Base-by-base conservation (phyloP, 768 basidiomycete species). In the Pleurotus giganteus region DNA sequence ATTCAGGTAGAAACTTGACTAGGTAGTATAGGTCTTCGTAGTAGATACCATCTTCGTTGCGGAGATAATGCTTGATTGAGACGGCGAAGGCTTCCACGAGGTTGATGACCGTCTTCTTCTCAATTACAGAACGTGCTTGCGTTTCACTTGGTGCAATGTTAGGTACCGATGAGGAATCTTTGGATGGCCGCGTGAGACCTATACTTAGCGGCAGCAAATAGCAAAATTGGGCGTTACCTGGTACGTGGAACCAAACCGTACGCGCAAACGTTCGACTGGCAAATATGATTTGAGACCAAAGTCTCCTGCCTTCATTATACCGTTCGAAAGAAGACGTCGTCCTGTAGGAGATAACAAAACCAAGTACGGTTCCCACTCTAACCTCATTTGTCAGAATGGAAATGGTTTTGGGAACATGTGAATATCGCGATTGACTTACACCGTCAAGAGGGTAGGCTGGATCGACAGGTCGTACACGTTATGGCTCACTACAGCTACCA, bases 311-410 rank as follows among this genome's bases (percentile, higher is more conserved):
- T 61, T 89, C 87, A 54, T 89, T 88, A 66, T 89, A 89, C n/a
- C 85, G 72, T 65, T 88, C 86, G 60, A 86, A 88, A 34, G 84
- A 85, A 3, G 86, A 83, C 9, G 84, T 88, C 8, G 86, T 88
- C 55, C 86, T 66, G 65, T 86, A 87, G 0, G 85, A 85, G 49
- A 89, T 82, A 31, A 89, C 80, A 59, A 89, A 89, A 76, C 87
- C 88, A 21, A 89, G 73, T 1, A 89, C 84, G 3, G 85, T 87
- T 76, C 88, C 77, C 45, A 76, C 60, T 17, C 71, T 78, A 58
- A 3, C 39, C 4, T 46, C 13, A 8, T n/a, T 50, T 23, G 36
- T 53, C 39, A 53, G 44, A 15, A 34, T 50, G 8, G 4, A 23
- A n/a, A n/a, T 55, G n/a, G n/a, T n/a, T n/a, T n/a, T n/a, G n/a